A percentile compares a stretch with the other conserved stretches of the same genome.
Conservation (phyloP, 2,329 filamentous ascomycete genomes). For the Endoconidiophora laricicola region DNA sequence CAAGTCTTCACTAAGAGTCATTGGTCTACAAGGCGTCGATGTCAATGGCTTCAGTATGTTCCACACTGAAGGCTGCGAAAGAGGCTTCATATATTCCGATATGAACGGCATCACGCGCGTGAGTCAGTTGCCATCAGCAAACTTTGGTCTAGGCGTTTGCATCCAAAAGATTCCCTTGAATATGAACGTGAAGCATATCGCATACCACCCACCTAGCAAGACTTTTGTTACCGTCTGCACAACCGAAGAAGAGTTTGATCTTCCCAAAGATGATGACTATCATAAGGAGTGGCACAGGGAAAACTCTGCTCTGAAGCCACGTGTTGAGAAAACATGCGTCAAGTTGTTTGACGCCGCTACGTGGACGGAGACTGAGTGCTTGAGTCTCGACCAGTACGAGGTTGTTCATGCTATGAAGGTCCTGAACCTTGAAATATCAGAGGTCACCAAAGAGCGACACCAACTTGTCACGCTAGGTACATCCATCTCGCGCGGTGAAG, state of each 20-base stretch:
- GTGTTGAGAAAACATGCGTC: constrained; percentile 52
- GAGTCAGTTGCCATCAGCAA: constrained; percentile 48
- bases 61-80: constrained; percentile 59
- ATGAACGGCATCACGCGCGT: constrained; percentile 55
- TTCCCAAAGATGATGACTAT: constrained; percentile 73
- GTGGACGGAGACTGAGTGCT: constrained; percentile 62
- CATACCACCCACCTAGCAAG: constrained; percentile 59
- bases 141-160: constrained; percentile 60
- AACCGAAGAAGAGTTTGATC: constrained; percentile 51
- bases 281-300: constrained; percentile 69
- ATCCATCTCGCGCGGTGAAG: constrained; percentile 73
- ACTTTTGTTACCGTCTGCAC: constrained; percentile 66
- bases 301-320: constrained; percentile 44
- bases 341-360: constrained; percentile 64
- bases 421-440: constrained; percentile 75
- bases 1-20: constrained; percentile 56
- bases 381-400: constrained; percentile 59
- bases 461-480: constrained; percentile 76
- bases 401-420: constrained; percentile 67
- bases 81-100: constrained; percentile 72
- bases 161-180: constrained; percentile 54
- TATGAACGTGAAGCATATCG: constrained; percentile 53
- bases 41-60: constrained; percentile 60
- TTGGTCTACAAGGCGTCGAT: constrained; percentile 52
- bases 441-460: constrained; percentile 73